Conservation (phyloP, 2,329 filamentous ascomycete species). For the Calonectria pteridis region DNA sequence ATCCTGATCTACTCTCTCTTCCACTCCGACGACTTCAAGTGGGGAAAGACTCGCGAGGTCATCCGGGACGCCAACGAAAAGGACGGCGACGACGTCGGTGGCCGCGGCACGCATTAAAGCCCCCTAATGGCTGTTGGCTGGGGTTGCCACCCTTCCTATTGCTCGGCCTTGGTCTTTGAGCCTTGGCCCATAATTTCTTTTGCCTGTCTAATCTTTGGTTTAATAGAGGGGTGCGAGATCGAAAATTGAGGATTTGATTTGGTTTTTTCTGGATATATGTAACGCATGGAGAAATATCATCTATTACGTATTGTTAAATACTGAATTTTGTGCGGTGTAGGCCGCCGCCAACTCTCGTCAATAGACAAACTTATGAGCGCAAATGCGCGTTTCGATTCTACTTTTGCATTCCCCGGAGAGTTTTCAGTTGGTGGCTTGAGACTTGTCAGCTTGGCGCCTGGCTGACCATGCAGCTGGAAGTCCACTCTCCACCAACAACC, state of each 20-base stretch:
- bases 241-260: slow-evolving; percentile 5
- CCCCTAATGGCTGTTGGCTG: neutral
- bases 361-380: slow-evolving; percentile 6
- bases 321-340: neutral
- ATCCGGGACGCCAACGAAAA: slow-evolving; percentile 44
- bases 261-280: slow-evolving; percentile 9
- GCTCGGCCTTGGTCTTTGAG: neutral
- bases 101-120: slow-evolving; percentile 40
- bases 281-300: slow-evolving; percentile 2
- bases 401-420: neutral
- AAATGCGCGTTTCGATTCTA: neutral
- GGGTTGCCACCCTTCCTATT: neutral
- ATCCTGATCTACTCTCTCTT: slow-evolving; percentile 57
- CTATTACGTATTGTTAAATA: slow-evolving; percentile 23
- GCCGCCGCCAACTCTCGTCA: neutral
- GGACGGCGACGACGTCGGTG: slow-evolving; percentile 40
- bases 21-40: slow-evolving; percentile 59
- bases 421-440: neutral
- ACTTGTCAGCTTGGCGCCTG: neutral
- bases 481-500: neutral
- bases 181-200: slow-evolving; percentile 12
- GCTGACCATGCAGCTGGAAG: neutral
- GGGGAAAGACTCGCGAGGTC: slow-evolving; percentile 60
- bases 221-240: slow-evolving; percentile 8
- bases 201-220: neutral